Base-by-base conservation (phyloP, 75 land plant species). In the Sequoia sempervirens region DNA sequence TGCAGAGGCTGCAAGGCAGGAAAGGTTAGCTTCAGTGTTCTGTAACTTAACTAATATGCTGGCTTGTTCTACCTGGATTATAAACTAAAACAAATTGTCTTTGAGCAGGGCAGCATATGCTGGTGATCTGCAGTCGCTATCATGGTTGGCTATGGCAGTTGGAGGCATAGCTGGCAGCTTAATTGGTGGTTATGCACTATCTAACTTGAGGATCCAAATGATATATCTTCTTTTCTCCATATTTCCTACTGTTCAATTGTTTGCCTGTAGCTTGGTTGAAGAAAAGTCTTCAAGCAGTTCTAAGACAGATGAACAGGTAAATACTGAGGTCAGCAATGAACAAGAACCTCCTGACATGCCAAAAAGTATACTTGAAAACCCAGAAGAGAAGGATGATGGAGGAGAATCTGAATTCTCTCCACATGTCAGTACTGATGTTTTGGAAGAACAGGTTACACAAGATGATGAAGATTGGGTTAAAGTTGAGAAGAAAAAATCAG, bases 131-230 rank as follows among this genome's bases (percentile, higher is more conserved):
- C 98, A 92, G 84, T 92, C 95, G 72, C 47, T 94, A 64, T 96
- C 96, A 56, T 96, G 98, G 98, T 87, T 89, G 38, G 80, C 91
- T 17, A 93, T 96, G 94, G 95, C 98, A 81, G 79, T 92, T 30
- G 98, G 98, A 47, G 93, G 98, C 69, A 90, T 96, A 83, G 82
- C 84, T 81, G 96, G 98, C 23, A 92, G 95, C 82, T 80, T 94
- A 76, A 40, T 90, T 18, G 93, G 96, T 75, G 96, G 96, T 32
- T 84, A 89, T 83, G 85, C 96, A 30, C 82, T 96, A 36, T 82
- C 84, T 28, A 83, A 82, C 80, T 30, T 96, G 12, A 73, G 85
- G 46, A 89, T 92, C 73, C 87, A 91, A 17, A 87, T 53, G 17
- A 90, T 93, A 37, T 94, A 92, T 85, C 88, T 96, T 78, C 80